A percentile compares a stretch with the other conserved stretches of the same genome.
These are phyloP conservation scores for Insectozyma bohioensis DNA, from an alignment of 1,139 yeast species.

Conservation along the genomic window DNA sequence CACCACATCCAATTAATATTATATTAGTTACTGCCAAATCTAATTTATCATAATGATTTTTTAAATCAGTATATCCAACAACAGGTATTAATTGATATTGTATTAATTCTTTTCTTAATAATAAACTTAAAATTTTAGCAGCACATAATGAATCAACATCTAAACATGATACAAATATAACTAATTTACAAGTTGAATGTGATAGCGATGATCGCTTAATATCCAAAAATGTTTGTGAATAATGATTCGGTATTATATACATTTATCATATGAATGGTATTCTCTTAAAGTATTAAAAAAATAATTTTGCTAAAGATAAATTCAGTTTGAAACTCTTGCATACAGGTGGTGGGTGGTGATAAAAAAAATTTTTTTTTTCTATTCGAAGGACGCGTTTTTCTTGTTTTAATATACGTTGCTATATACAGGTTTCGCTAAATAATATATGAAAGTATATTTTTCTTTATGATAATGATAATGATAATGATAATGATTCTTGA, in stretches of 20 bases:
- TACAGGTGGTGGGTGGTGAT: too few species aligned
- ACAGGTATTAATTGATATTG: constrained; percentile 91
- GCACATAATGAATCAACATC: constrained; percentile 93
- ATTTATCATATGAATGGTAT: too few species aligned
- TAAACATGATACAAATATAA: constrained; percentile 85
- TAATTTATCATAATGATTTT: constrained; percentile 56
- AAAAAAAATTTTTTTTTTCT: too few species aligned
- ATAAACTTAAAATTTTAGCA: constrained; percentile 67
- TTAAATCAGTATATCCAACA: constrained; percentile 86
- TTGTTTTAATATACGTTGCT: too few species aligned
- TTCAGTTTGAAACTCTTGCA: too few species aligned
- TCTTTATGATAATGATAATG: too few species aligned
- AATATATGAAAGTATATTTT: too few species aligned
- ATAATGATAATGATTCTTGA: too few species aligned
- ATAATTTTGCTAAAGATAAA: too few species aligned
- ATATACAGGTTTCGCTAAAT: too few species aligned
- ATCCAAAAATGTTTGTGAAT: constrained; percentile 57
- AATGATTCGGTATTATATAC: constrained; percentile 66
- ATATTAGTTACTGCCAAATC: constrained; percentile 81
- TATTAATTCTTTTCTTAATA: constrained; percentile 77
- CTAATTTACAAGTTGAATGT: constrained; percentile 87
- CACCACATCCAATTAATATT: constrained; percentile 91
- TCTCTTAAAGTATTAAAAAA: too few species aligned
- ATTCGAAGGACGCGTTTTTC: too few species aligned
- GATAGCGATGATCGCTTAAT: constrained; percentile 66